These are phyloP conservation scores for Rehmannia glutinosa DNA, from an alignment of 257 asterid species.

Conservation along the genomic window DNA sequence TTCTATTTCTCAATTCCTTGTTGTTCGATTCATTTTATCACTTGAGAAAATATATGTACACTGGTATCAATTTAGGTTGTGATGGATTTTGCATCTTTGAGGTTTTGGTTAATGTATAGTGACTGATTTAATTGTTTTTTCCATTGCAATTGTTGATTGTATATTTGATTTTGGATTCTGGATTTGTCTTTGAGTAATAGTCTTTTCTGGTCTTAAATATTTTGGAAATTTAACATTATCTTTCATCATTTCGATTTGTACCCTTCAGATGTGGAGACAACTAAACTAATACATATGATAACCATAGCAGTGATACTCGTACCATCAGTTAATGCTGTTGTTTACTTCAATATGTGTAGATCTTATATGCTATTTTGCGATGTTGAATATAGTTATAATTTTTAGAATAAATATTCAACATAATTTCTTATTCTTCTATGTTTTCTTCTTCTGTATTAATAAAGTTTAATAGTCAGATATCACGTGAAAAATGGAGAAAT, in stretches of 20 bases:
- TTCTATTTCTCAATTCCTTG: not conserved
- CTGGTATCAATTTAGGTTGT: not conserved
- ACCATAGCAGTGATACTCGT: not conserved
- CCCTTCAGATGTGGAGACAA: not conserved
- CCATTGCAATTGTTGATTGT: not conserved
- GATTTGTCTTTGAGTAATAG: not conserved
- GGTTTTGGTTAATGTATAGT: not conserved
- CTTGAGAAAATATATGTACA: not conserved
- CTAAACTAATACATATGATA: not conserved
- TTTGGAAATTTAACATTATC: not conserved
- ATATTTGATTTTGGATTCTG: not conserved
- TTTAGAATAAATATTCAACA: not conserved
- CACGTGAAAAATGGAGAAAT: constrained; percentile 71
- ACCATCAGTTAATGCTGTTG: not conserved
- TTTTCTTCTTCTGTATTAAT: not conserved
- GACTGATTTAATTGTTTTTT: not conserved
- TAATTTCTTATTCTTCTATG: not conserved
- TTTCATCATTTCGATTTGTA: not conserved
- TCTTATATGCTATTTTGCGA: not conserved
- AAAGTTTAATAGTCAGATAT: constrained; percentile 19
- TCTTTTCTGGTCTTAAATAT: not conserved
- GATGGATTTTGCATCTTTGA: constrained; percentile 5
- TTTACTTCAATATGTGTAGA: not conserved
- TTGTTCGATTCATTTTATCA: constrained; percentile 2
- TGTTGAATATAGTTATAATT: not conserved